Evolutionary conservation across 495 filamentous ascomycete species (phyloP), one percentile per base, ranked within the genome.

Genomic region (Glarea lozoyensis): DNA sequence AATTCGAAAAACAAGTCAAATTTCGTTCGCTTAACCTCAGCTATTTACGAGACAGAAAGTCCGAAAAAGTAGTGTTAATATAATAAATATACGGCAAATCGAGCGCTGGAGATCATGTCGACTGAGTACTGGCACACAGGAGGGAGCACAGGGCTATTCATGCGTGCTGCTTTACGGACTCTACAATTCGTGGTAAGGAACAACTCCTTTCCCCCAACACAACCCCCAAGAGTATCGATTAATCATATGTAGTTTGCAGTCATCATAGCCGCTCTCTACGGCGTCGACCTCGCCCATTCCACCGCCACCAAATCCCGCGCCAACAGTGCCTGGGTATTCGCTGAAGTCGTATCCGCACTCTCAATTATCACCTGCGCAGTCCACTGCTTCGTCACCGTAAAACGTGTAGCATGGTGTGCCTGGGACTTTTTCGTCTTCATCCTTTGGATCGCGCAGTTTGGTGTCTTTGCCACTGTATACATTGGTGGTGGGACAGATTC

Each of bases 391-490:
- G 55, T 60, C 36, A 47, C 40, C 21, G 34, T 48, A 4, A 39
- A 49, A 10, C 49, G 46, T n/a, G 49, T 57, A 5, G 48, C 51
- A 5, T 59, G 58, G 5, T 59, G 52, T 43, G 48, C 54, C 9
- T 63, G 60, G 60, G 61, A 63, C 34, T 49, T 56, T 11, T 27
- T 49, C 2, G 40, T 65, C 10, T 56, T 57, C 45, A 18, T 86
- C 12, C 61, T 87, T 18, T 87, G 76, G 78, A 61, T 79, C 54
- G 70, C 69, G 25, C 59, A 81, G 33, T 84, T 86, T 57, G 82
- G 81, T 13, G 66, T 76, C 48, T 87, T 88, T 59, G 84, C 73
- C 37, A 69, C 68, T 50, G 72, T 81, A 59, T 87, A 78, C 68
- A 75, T 85, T 50, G 63, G 69, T 37, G 42, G 48, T 32, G 53